Percentiles rank a stretch among this genome's conserved stretches.
phyloP scores from a whole-genome alignment of 2,329 filamentous ascomycete genomes.

The Biscogniauxia mediterranea region DNA sequence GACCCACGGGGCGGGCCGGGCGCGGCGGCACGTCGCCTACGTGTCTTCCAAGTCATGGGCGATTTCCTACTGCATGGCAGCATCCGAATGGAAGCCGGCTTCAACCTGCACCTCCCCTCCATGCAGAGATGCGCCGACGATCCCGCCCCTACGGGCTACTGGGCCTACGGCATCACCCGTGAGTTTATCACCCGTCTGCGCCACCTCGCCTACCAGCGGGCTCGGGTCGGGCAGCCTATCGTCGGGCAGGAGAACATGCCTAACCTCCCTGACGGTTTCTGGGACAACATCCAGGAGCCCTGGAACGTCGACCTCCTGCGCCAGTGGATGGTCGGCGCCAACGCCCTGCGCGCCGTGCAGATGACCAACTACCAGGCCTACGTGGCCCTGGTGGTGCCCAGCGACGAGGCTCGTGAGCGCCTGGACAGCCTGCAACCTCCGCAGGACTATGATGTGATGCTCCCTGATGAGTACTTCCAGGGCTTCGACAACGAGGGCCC shows the following conservation, averaged over 20 bases:
- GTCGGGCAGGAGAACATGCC: background rate
- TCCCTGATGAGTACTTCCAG: background rate
- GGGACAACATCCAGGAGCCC: background rate
- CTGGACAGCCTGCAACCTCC: background rate
- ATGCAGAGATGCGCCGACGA: background rate
- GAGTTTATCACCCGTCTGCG: background rate
- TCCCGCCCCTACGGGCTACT: background rate
- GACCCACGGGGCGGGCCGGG: too few relatives aligned
- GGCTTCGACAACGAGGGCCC: slow-evolving; percentile 1
- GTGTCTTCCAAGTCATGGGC: too few relatives aligned
- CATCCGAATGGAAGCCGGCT: too few relatives aligned
- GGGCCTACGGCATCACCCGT: background rate
- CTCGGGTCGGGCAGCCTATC: background rate
- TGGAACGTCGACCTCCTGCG: slow-evolving; percentile 1
- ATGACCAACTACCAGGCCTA: background rate
- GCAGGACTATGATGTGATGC: background rate
- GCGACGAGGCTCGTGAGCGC: too few relatives aligned
- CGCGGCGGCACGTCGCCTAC: too few relatives aligned
- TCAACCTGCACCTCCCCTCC: too few relatives aligned
- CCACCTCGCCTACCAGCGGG: background rate
- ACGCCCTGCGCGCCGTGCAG: background rate
- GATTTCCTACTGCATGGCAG: too few relatives aligned
- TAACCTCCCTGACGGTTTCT: background rate
- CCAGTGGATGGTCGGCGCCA: background rate
- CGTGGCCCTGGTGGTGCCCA: background rate